These are phyloP conservation scores for Dactylorhiza incarnata DNA, from an alignment of 106 monocot genomes.

Conservation along the genomic window DNA sequence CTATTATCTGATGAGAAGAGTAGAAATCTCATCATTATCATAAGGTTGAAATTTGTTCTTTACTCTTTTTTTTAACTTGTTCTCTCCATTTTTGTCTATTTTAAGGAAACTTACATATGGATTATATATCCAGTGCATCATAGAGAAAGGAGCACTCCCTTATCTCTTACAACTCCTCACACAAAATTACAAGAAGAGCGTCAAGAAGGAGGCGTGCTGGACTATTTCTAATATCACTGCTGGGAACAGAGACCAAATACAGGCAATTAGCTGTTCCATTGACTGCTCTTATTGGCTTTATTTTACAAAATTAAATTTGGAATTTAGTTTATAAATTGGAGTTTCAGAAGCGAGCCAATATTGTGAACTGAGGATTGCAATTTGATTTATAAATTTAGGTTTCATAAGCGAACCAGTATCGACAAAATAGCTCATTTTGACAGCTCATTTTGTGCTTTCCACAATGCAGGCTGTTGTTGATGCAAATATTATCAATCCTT, in stretches of 20 bases:
- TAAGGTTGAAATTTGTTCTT: neutral
- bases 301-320: neutral
- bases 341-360: neutral
- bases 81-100: neutral
- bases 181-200: constrained; percentile 25
- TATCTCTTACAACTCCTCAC: neutral
- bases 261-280: constrained; percentile 16
- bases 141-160: neutral
- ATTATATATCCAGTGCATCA: constrained; percentile 1
- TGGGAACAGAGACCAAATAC: constrained; percentile 29
- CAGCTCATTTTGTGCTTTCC: neutral
- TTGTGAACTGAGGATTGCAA: neutral
- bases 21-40: too few relatives aligned
- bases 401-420: neutral
- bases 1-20: too few relatives aligned
- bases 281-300: neutral
- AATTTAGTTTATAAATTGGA: neutral
- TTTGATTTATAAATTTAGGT: neutral
- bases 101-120: neutral
- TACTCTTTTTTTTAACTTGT: neutral
- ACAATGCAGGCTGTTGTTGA: constrained; percentile 12
- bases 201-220: constrained; percentile 42
- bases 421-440: neutral
- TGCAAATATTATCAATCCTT: constrained; percentile 14
- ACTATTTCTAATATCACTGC: constrained; percentile 38